Percentiles rank a stretch among this genome's conserved stretches.
Conservation (phyloP, 352 stramenopile genomes). For the Bremia lactucae region DNA sequence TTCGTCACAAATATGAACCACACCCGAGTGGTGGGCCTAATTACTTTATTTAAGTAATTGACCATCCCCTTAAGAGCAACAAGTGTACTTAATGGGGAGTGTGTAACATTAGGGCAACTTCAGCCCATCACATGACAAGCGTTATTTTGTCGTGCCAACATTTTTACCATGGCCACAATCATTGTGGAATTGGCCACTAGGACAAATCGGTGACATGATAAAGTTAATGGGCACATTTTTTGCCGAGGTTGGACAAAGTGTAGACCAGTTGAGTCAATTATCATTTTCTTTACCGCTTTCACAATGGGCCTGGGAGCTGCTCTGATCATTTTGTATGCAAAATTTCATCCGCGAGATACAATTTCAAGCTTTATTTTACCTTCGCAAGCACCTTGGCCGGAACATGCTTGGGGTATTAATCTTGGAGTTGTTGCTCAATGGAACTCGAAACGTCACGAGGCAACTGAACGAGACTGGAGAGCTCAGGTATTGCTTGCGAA, state of each 20-base stretch:
- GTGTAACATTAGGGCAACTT: no score
- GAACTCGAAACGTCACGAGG: conserved; percentile 12
- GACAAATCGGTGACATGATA: conserved; percentile 19
- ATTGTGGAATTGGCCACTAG: conserved; percentile 14
- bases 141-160: conserved; percentile 13
- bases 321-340: conserved; percentile 16
- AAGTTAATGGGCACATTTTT: conserved; percentile 14
- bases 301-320: conserved; percentile 12
- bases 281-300: conserved; percentile 12
- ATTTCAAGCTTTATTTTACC: conserved; percentile 11
- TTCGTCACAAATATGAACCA: no score
- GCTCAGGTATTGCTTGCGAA: conserved; percentile 13
- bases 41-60: no score
- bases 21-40: no score
- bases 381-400: conserved; percentile 14
- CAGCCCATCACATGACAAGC: no score
- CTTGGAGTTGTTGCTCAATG: conserved; percentile 17
- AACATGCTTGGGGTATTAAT: conserved; percentile 16
- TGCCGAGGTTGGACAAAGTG: conserved; percentile 8
- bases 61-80: no score
- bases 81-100: no score
- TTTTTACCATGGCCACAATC: conserved; percentile 6
- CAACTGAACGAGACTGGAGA: conserved; percentile 17
- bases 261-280: conserved; percentile 8
- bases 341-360: conserved; percentile 9